Evolutionary conservation across 192 early-diverging fungal genomes (phyloP), one percentile per base, ranked within the genome.

Genomic region (Gaertneriomyces sp.): DNA sequence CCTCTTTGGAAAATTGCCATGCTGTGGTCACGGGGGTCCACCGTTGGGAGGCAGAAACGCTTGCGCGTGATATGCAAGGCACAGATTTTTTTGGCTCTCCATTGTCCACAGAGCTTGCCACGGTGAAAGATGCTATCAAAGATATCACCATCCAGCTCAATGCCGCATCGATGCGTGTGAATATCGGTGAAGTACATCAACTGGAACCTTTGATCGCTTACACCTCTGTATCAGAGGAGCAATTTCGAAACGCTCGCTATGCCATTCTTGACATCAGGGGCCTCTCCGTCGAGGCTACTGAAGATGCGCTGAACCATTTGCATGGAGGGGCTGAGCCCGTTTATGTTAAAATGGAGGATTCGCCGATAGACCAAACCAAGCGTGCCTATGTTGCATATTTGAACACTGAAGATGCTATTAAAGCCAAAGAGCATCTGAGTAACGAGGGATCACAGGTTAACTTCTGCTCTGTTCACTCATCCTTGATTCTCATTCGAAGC

Each of bases 81-180:
- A 12, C 45, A 17, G 68, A 69, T 38, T 69, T 69, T 38, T 62
- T 62, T 43, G 68, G 68, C 19, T 56, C 50, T 14, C 60, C 68
- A 14, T 43, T 69, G 14, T 14, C 7, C 11, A 43, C 42, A 19
- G 14, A 43, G 6, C 4, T 62, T 11, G 42, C 52, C 8, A 69
- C 20, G 6, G 14, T 40, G 17, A 16, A 19, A 25, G 38, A 60
- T 12, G 66, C 66, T 16, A 45, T 58, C 42, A 64, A 17, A 7
- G 53, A 47, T 16, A 20, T n/a, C n/a, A 17, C 49, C n/a, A 51
- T 17, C 20, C n/a, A 51, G 5, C 49, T 51, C 49, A 51, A 51
- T 20, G 39, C 54, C 12, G 54, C 54, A 0, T 38, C 20, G 5
- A 56, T 56, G 54, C 16, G 33, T 5, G 25, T 33, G 25, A 33